These are phyloP conservation scores for Sutorius eximius DNA, from an alignment of 1,284 basidiomycete species.

Conservation along the genomic window DNA sequence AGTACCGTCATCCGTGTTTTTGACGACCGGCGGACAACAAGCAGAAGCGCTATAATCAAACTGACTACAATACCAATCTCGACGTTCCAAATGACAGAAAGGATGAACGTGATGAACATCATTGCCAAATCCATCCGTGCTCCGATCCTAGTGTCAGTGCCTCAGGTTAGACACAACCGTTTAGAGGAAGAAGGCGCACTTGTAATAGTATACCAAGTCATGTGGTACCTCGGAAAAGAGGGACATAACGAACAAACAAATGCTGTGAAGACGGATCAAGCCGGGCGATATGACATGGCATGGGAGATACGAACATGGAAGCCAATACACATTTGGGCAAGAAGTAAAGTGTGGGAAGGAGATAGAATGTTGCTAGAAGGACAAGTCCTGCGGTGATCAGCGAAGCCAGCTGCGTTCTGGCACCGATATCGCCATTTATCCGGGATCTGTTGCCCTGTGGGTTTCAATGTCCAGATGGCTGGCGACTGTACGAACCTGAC, in stretches of 20 bases:
- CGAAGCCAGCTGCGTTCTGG: slow-evolving; percentile 84
- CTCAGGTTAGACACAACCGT: background rate
- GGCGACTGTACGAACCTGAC: slow-evolving; percentile 54
- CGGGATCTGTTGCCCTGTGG: slow-evolving; percentile 54
- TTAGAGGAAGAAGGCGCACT: slow-evolving; percentile 44
- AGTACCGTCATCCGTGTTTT: slow-evolving; percentile 73
- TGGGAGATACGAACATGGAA: slow-evolving; percentile 55
- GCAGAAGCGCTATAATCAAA: slow-evolving; percentile 79
- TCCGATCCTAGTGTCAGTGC: slow-evolving; percentile 56
- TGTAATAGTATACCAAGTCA: slow-evolving; percentile 81
- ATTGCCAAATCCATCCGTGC: slow-evolving; percentile 85
- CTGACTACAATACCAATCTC: slow-evolving; percentile 86
- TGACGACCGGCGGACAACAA: slow-evolving; percentile 87
- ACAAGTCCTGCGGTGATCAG: slow-evolving; percentile 76
- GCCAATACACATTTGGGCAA: slow-evolving; percentile 83
- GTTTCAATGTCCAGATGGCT: background rate
- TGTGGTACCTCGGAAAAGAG: slow-evolving; percentile 87
- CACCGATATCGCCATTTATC: slow-evolving; percentile 86
- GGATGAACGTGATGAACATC: slow-evolving; percentile 81
- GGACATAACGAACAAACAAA: slow-evolving; percentile 80
- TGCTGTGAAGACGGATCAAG: slow-evolving; percentile 43
- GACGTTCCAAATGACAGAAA: slow-evolving; percentile 78
- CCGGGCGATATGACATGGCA: background rate
- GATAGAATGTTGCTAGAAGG: slow-evolving; percentile 82
- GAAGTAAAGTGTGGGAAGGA: slow-evolving; percentile 76